Evolutionary conservation across 2,329 filamentous ascomycete species (phyloP), one percentile per base, ranked within the genome.

Genomic region (Massarina eburnea): DNA sequence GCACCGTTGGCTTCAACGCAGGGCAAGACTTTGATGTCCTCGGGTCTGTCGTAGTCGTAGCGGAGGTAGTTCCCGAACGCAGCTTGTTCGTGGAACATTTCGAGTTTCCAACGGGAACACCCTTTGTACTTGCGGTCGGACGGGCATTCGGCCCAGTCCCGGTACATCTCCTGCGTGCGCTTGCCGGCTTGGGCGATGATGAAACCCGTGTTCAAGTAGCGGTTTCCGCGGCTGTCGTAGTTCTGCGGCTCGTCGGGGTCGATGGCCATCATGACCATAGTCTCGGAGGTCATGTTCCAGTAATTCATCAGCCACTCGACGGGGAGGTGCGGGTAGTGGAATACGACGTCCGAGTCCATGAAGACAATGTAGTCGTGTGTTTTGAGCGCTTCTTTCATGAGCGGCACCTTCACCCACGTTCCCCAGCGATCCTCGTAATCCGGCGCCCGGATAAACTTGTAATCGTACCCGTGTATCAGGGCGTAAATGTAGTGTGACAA

Each of bases 291-390:
- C 55, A 78, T 69, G 45, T 75, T 69, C 76, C 76, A 79, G 50
- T 76, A 72, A 60, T 76, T 76, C 51, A 79, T 64, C 3, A 79
- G 71, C 73, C 75, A 78, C 54, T 79, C 76, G 24, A 78, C 50
- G 4, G 76, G 76, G 2, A 79, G 61, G 30, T 76, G 68, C 1
- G 71, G 71, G 51, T 78, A 71, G 33, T 71, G 68, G 49, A 78
- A 74, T 48, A 76, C 69, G 49, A 73, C 73, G 46, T 79, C 76
- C n/a, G 72, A 71, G 60, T 79, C 76, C 56, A 78, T 66, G 52
- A 78, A 78, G 48, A 78, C 68, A 10, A 70, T 67, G 59, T 78
- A 73, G 7, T 72, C 65, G 48, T 71, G 66, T 7, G 65, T 68
- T 41, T 70, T 67, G 51, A 71, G 66, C 4, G 65, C 66, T 45